Percentiles rank a stretch among this genome's conserved stretches.
These are phyloP conservation scores for Phytopythium helicoides DNA, from an alignment of 352 stramenopile species.

Conservation along the genomic window DNA sequence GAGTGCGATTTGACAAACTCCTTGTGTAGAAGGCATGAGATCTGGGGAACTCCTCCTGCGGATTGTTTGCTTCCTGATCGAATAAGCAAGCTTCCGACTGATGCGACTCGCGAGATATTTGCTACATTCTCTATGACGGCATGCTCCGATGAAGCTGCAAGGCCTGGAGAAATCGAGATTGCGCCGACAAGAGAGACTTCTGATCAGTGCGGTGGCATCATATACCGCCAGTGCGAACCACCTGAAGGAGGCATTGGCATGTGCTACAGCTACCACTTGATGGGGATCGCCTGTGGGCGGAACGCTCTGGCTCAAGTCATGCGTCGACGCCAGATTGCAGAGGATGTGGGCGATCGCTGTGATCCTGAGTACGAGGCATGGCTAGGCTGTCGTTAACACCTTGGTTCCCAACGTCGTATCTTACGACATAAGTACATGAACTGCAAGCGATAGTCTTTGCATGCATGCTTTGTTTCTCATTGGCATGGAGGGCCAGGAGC, in stretches of 20 bases:
- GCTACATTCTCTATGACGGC: constrained; percentile 14
- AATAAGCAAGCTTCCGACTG: constrained; percentile 5
- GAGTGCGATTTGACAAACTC: constrained; percentile 10
- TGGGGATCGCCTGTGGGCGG: constrained; percentile 24
- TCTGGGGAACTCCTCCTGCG: background rate
- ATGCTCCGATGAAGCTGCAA: constrained; percentile 12
- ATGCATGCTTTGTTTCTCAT: too few relatives aligned
- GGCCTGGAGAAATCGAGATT: background rate
- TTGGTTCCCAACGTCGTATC: too few relatives aligned
- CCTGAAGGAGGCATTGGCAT: constrained; percentile 9
- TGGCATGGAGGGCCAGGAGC: too few relatives aligned
- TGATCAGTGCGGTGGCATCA: constrained; percentile 16
- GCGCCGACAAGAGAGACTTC: constrained; percentile 2
- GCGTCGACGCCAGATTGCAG: too few relatives aligned
- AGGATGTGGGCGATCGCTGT: constrained; percentile 16
- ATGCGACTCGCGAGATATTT: constrained; percentile 17
- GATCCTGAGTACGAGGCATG: constrained; percentile 27
- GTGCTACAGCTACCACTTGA: constrained; percentile 33
- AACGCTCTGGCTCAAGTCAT: constrained; percentile 13
- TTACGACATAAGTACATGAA: too few relatives aligned
- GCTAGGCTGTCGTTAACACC: too few relatives aligned
- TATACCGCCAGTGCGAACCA: constrained; percentile 18
- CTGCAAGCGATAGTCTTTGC: too few relatives aligned
- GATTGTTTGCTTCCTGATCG: constrained; percentile 1
- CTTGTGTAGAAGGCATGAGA: constrained; percentile 2